Evolutionary conservation across 2,329 filamentous ascomycete species (phyloP).

Genomic region (Aaosphaeria arxii): DNA sequence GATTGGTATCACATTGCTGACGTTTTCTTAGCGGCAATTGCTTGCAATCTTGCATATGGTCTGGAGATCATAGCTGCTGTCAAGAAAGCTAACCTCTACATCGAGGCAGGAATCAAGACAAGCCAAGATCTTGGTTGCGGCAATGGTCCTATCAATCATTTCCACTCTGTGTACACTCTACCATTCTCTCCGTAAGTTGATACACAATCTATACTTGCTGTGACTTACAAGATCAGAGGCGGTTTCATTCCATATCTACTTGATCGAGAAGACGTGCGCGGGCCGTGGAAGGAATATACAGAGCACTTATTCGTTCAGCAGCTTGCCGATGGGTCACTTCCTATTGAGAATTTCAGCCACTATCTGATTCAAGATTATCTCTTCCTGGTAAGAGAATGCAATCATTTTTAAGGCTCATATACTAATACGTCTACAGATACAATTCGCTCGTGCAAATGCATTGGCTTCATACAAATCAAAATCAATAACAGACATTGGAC

Average conservation of each 20-base stretch:
- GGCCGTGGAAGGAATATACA: slow-evolving; percentile 72
- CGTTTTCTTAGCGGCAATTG: slow-evolving; percentile 61
- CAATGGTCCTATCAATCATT: slow-evolving; percentile 73
- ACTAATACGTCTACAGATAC: slow-evolving; percentile 53
- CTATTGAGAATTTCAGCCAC: slow-evolving; percentile 74
- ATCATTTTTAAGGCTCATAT: neutral
- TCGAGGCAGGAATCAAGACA: slow-evolving; percentile 67
- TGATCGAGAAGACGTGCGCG: slow-evolving; percentile 68
- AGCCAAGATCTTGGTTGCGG: slow-evolving; percentile 64
- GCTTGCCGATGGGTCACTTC: slow-evolving; percentile 72
- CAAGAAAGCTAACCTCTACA: slow-evolving; percentile 65
- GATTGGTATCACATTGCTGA: neutral
- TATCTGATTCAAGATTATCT: slow-evolving; percentile 93
- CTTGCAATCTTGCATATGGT: slow-evolving; percentile 66
- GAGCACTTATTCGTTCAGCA: slow-evolving; percentile 79
- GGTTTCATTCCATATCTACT: slow-evolving; percentile 83
- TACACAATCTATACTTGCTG: neutral
- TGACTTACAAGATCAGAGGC: slow-evolving; percentile 43
- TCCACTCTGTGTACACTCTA: slow-evolving; percentile 66
- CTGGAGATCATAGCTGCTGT: slow-evolving; percentile 59
- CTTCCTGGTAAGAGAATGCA: slow-evolving; percentile 62
- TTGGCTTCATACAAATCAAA: slow-evolving; percentile 83
- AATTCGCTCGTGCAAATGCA: slow-evolving; percentile 84
- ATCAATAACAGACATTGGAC: slow-evolving; percentile 67
- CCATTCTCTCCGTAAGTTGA: slow-evolving; percentile 62